A percentile compares a stretch with the other conserved stretches of the same genome.
Evolutionary conservation across 768 basidiomycete species (phyloP).

Genomic region (Lactifluus rugatus): DNA sequence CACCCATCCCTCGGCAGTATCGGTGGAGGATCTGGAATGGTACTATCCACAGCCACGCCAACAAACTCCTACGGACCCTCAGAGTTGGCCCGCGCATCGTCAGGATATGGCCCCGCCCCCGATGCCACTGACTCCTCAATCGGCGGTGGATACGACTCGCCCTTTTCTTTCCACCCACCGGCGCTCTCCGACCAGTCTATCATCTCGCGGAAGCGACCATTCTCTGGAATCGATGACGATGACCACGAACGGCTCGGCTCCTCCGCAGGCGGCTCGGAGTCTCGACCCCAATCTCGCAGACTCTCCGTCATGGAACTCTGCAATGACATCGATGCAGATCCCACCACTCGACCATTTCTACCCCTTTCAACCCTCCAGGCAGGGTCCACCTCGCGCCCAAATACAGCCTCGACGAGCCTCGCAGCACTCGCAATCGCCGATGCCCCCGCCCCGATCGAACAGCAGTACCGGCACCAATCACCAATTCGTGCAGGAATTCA

Average conservation of each 20-base stretch:
- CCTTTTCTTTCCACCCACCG: constrained; percentile 74
- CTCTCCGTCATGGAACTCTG: constrained; percentile 85
- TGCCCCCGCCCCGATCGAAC: constrained; percentile 28
- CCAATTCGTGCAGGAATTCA: constrained; percentile 42
- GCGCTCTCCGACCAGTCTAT: constrained; percentile 30
- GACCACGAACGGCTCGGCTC: constrained; percentile 31
- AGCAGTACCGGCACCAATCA: constrained; percentile 19
- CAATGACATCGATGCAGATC: constrained; percentile 53
- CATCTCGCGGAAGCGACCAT: constrained; percentile 56
- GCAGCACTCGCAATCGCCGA: constrained; percentile 33
- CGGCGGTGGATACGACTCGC: constrained; percentile 42
- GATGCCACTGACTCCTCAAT: constrained; percentile 24
- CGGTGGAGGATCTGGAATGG: constrained; percentile 41
- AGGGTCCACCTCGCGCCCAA: constrained; percentile 24
- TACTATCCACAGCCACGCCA: constrained; percentile 14
- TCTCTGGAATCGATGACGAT: constrained; percentile 48
- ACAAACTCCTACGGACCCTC: constrained; percentile 26
- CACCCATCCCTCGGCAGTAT: constrained; percentile 33
- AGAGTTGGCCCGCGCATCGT: constrained; percentile 28
- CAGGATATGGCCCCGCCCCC: constrained; percentile 26
- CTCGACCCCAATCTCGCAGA: constrained; percentile 68
- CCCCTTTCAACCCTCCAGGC: constrained; percentile 29
- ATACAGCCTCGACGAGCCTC: constrained; percentile 28
- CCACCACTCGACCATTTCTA: constrained; percentile 40
- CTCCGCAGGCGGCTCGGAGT: constrained; percentile 49